These are phyloP conservation scores for Zalerion maritima DNA, from an alignment of 495 filamentous ascomycete genomes.

Conservation along the genomic window DNA sequence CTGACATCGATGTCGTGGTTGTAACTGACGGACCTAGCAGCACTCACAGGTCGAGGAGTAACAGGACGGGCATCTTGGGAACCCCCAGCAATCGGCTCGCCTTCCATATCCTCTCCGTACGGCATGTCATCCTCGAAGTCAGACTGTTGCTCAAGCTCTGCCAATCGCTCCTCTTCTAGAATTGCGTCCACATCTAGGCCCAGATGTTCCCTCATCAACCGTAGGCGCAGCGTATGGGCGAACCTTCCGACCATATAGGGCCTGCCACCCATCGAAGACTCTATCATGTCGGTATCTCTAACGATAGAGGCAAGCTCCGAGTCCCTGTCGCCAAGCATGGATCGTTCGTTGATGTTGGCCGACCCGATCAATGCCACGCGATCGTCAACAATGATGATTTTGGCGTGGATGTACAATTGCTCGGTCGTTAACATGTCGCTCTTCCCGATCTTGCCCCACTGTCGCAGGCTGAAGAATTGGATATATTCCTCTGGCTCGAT, in stretches of 20 bases:
- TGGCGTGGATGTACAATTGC: constrained; percentile 96
- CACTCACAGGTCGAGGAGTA: constrained; percentile 3
- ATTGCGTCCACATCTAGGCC: constrained; percentile 89
- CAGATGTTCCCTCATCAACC: constrained; percentile 93
- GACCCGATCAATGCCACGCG: constrained; percentile 88
- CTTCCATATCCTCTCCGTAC: constrained; percentile 26
- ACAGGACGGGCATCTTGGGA: constrained; percentile 8
- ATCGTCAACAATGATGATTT: constrained; percentile 94
- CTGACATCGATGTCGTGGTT: constrained; percentile 67
- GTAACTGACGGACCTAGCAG: constrained; percentile 48
- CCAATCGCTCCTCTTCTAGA: constrained; percentile 60
- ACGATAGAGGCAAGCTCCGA: constrained; percentile 87
- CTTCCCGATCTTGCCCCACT: constrained; percentile 87
- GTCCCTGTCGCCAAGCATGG: constrained; percentile 82
- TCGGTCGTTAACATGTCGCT: constrained; percentile 76
- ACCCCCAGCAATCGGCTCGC: constrained; percentile 15
- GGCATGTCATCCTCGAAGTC: constrained; percentile 39
- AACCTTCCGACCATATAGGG: constrained; percentile 84
- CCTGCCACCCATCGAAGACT: constrained; percentile 78
- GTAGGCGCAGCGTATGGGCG: constrained; percentile 81
- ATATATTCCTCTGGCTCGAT: constrained; percentile 97
- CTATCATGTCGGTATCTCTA: constrained; percentile 85
- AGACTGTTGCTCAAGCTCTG: constrained; percentile 33
- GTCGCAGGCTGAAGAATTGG: constrained; percentile 79
- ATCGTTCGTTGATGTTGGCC: constrained; percentile 97